Evolutionary conservation across 495 filamentous ascomycete species (phyloP).

Genomic region (Pseudoneurospora amorphoporcata): DNA sequence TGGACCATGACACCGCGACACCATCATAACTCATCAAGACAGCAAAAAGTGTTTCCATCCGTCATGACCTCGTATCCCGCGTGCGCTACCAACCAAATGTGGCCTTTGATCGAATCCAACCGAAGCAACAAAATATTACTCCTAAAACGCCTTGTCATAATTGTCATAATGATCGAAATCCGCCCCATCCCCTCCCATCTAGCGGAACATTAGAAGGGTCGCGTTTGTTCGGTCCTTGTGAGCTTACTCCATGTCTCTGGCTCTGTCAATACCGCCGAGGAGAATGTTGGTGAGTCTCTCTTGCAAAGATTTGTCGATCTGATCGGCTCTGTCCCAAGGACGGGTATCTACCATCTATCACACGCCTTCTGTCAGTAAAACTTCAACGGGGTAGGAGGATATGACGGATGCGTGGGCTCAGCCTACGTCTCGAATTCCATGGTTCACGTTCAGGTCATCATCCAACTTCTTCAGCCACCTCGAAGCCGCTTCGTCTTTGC

Average conservation of each 20-base stretch:
- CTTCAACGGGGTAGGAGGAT: neutral
- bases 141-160: neutral
- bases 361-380: neutral
- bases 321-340: conserved; percentile 4
- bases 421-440: conserved; percentile 6
- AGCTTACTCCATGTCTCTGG: neutral
- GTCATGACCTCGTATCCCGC: neutral
- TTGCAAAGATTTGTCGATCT: conserved; percentile 5
- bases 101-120: neutral
- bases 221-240: neutral
- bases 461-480: conserved; percentile 6
- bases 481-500: conserved; percentile 50
- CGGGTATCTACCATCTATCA: conserved; percentile 11
- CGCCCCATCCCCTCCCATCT: neutral
- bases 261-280: conserved; percentile 4
- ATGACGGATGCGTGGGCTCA: neutral
- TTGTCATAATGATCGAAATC: neutral
- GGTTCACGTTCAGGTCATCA: conserved; percentile 5
- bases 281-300: conserved; percentile 6
- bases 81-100: neutral
- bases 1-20: neutral
- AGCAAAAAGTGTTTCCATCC: neutral
- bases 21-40: neutral
- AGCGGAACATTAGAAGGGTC: neutral
- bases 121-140: neutral